Base-by-base conservation (phyloP, 1,284 basidiomycete species). In the Wallemia mellicola region DNA sequence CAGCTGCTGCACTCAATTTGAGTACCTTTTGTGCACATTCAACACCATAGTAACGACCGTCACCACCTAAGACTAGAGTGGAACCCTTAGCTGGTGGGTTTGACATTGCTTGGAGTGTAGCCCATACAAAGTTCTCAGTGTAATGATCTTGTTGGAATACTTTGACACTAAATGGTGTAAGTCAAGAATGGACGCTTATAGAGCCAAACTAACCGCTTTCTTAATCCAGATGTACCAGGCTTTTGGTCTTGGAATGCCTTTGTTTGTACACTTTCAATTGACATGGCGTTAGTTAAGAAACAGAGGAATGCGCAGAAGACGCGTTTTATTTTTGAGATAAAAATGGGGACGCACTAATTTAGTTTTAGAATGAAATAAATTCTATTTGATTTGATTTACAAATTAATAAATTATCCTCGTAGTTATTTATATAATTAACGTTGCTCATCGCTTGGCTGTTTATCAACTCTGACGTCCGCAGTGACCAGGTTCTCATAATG, bases 51-150 rank as follows among this genome's bases (percentile, higher is more conserved):
- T 78, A 98, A 61, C 92, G 86, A 48, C 94, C 92, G 70, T 98
- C 94, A 63, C 92, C 94, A 60, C 92, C 92, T 66, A 98, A 80
- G 66, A 96, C 92, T 63, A 98, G 76, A 14, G 91, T 95, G 61
- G 82, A 73, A 61, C 73, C 74, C 63, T 73, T 67, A 9, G 73
- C 76, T 32, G 81, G 87, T 62, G 82, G 75, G 58, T 81, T 79
- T 17, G 81, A 77, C 72, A 96, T 86, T 60, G 89, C 85, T 66
- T 86, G 81, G 65, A 98, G 80, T 72, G 89, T 98, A 65, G 89
- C 75, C 72, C 96, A 92, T 61, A 96, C 72, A 68, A 98, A 98
- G 77, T 98, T 98, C 73, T 98, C 92, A 57, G 94, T 98, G 75
- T 98, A 98, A 75, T 96, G 80, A 81, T 65, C 62, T 61, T 67